Base-by-base conservation (phyloP, 2,329 filamentous ascomycete genomes). In the Stemphylium lycopersici region DNA sequence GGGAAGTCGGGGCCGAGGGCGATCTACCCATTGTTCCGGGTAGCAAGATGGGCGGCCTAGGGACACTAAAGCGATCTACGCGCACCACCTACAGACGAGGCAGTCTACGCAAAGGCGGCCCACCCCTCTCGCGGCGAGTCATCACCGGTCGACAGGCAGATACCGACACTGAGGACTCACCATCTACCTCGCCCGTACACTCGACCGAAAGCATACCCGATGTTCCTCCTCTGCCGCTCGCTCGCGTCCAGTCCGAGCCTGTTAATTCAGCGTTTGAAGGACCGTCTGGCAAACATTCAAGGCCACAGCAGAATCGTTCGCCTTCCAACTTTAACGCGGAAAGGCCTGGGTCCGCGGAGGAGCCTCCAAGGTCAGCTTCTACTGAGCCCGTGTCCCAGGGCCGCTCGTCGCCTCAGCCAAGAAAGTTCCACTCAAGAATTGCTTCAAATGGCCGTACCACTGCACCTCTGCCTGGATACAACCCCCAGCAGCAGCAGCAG, bases 31-130 rank as follows among this genome's bases (percentile, higher is more conserved):
- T 98, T 59, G 79, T 98, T 37, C 90, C 92, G 1, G 84, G 89
- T 52, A 85, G 89, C 53, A 87, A 84, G 51, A 78, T 89, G 16
- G 87, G 87, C 1, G 91, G 91, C 3, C 87, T 89, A 1, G 88
- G 89, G 74, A 90, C 91, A 29, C 79, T 99, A 43, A 89, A 95
- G 65, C 86, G 95, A 58, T 97, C 95, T 11, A 99, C 92, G 16
- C 85, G 91, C 49, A 99, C 95, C 4, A 93, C 90, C 22, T 98
- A 98, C 74, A 83, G 93, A 66, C 91, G 90, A 53, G 93, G 93
- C 31, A 97, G 93, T 77, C 75, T 96, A 58, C 88, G 90, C 45
- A 90, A 90, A 20, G 90, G 95, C 56, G 84, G 90, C 48, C 80
- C 86, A 3, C 86, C 89, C 0, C 89, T 91, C 62, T 89, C 90